These are phyloP conservation scores for Letharia lupina DNA, from an alignment of 495 filamentous ascomycete genomes.

Conservation along the genomic window DNA sequence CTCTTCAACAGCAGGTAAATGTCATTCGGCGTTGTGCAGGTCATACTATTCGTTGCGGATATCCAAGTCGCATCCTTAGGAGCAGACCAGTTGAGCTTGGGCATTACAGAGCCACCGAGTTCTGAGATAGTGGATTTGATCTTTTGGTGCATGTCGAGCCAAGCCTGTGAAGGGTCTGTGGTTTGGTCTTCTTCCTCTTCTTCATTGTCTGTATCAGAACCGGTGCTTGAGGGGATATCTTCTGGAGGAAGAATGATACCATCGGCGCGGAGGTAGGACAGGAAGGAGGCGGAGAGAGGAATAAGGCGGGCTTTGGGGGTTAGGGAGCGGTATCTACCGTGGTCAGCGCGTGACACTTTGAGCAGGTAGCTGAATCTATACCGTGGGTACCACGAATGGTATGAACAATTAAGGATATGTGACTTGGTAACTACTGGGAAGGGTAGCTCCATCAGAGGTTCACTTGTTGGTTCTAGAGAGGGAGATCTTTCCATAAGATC, in stretches of 20 bases:
- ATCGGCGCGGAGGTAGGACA: conserved; percentile 83
- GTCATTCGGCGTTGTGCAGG: conserved; percentile 80
- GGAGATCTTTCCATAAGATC: conserved; percentile 3
- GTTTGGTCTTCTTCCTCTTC: conserved; percentile 36
- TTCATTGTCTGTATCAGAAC: conserved; percentile 34
- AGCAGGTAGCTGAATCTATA: conserved; percentile 31
- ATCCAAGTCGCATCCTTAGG: conserved; percentile 98
- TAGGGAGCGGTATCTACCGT: conserved; percentile 59
- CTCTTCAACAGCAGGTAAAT: conserved; percentile 89
- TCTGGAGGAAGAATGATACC: conserved; percentile 78
- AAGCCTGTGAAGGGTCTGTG: conserved; percentile 49
- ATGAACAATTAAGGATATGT: conserved; percentile 91
- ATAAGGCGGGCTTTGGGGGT: conserved; percentile 81
- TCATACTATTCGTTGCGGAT: conserved; percentile 76
- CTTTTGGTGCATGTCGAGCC: conserved; percentile 63
- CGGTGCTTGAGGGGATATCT: conserved; percentile 29
- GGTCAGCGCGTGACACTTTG: conserved; percentile 16
- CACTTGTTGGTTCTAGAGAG: conserved; percentile 16
- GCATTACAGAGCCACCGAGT: conserved; percentile 72
- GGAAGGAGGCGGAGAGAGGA: conserved; percentile 62
- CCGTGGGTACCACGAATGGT: conserved; percentile 81
- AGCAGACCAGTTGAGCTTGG: conserved; percentile 95
- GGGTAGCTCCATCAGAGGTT: conserved; percentile 39
- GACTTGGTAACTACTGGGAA: conserved; percentile 75
- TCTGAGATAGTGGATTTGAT: conserved; percentile 69